Percentiles rank a stretch among this genome's conserved stretches.
Evolutionary conservation across 2,329 filamentous ascomycete species (phyloP).

Genomic region (Venturiaceae sp.): DNA sequence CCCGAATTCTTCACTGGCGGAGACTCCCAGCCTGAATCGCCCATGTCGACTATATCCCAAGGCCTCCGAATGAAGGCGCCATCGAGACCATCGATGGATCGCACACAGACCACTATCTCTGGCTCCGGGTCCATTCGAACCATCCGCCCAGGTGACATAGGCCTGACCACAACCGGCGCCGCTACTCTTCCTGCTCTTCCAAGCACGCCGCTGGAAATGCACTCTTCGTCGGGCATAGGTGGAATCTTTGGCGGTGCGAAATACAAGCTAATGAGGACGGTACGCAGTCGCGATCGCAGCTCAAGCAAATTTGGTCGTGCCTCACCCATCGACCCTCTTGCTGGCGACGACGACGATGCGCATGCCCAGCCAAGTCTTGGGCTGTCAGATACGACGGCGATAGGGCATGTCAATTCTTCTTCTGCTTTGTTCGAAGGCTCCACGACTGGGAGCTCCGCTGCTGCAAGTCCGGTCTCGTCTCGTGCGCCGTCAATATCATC

Average conservation of each 20-base stretch:
- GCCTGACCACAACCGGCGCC: slow-evolving; percentile 20
- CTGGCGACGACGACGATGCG: slow-evolving; percentile 45
- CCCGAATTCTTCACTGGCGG: slow-evolving; percentile 24
- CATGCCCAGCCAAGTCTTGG: slow-evolving; percentile 55
- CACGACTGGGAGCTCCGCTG: slow-evolving; percentile 18
- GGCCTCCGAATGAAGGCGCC: neutral
- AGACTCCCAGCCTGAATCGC: slow-evolving; percentile 28
- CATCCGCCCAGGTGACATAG: slow-evolving; percentile 30
- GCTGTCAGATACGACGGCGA: slow-evolving; percentile 50
- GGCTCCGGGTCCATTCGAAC: slow-evolving; percentile 33
- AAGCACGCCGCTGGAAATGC: slow-evolving; percentile 34
- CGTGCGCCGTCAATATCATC: slow-evolving; percentile 12
- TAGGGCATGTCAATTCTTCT: slow-evolving; percentile 48
- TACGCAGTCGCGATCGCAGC: slow-evolving; percentile 30
- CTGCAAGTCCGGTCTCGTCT: slow-evolving; percentile 29
- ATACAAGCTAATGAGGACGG: slow-evolving; percentile 35
- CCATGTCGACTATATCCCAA: slow-evolving; percentile 12
- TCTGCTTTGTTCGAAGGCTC: slow-evolving; percentile 33
- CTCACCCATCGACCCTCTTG: slow-evolving; percentile 53
- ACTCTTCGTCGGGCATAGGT: slow-evolving; percentile 29
- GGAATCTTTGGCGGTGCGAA: slow-evolving; percentile 36
- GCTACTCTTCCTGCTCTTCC: slow-evolving; percentile 32
- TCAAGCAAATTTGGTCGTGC: slow-evolving; percentile 41
- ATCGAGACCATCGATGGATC: slow-evolving; percentile 2
- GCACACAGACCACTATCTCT: slow-evolving; percentile 12